Evolutionary conservation across 805 yeast genomes (phyloP), one percentile per base, ranked within the genome.

Genomic region (Candida jianshihensis): DNA sequence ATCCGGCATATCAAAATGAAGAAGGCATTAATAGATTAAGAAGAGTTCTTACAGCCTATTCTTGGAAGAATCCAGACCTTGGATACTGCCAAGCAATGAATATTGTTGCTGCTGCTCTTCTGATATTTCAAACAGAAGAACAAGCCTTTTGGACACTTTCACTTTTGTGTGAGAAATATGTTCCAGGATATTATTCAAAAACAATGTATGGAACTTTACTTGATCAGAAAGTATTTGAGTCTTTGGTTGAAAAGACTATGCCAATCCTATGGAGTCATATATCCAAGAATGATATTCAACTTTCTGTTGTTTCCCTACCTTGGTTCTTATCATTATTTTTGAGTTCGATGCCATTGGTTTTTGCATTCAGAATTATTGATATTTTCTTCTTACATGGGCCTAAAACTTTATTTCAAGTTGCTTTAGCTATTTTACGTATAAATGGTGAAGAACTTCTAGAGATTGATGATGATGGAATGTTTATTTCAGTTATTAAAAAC

Each of bases 51-150:
- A 82, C 94, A 0, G 96, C 96, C 1, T 92, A 89, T 53, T 85
- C 96, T 0, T 92, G 97, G 97, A 85, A 83, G 46, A 88, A 89
- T 56, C 96, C 96, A 0, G 96, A 90, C 29, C 86, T 92, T 19
- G 99, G 99, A 0, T 92, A 92, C 58, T 92, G 99, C 57, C 98
- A 92, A 59, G 98, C 97, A 1, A 92, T 94, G 98, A 92, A 92
- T 56, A 92, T 92, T 35, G 88, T 84, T 8, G 78, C 75, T 2
- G 95, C 95, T 2, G 89, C 86, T 0, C 57, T 84, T 36, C 61
- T 84, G 41, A 82, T 82, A 27, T 83, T 78, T 56, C 88, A 86
- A 82, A 82, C 94, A 8, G 99, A 92, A 58, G 98, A 90, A 46
- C 97, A 92, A 59, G 97, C 96, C 0, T 92, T 87, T 54, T 92